A percentile compares a stretch with the other conserved stretches of the same genome.
These are phyloP conservation scores for Phylloporus sp. DNA, from an alignment of 768 basidiomycete genomes.

Conservation along the genomic window DNA sequence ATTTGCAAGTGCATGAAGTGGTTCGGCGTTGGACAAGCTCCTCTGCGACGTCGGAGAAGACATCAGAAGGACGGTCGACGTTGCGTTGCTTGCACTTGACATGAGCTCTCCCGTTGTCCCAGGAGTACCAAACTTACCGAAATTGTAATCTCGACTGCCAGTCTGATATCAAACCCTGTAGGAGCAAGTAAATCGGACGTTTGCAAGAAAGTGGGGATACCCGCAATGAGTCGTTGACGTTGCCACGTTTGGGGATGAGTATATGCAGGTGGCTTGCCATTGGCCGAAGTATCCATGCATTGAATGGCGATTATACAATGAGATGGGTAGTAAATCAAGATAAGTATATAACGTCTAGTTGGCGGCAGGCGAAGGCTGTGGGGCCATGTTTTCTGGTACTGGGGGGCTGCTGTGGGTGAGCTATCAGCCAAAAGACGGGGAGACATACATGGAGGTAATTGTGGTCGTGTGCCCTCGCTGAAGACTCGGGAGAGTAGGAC, in stretches of 20 bases:
- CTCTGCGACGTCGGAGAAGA: conserved; percentile 11
- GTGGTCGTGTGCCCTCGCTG: conserved; percentile 75
- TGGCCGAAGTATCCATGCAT: conserved; percentile 27
- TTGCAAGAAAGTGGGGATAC: neutral
- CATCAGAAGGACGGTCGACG: conserved; percentile 12
- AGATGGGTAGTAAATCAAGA: conserved; percentile 29
- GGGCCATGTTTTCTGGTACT: conserved; percentile 56
- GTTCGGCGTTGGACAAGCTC: conserved; percentile 6
- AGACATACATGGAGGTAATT: conserved; percentile 69
- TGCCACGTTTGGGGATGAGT: neutral
- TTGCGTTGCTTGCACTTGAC: conserved; percentile 14
- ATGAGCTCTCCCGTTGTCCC: no score
- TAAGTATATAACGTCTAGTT: conserved; percentile 45
- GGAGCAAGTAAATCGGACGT: neutral
- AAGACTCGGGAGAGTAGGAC: conserved; percentile 87
- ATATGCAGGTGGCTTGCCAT: conserved; percentile 25
- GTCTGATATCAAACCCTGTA: conserved; percentile 12
- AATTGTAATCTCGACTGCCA: conserved; percentile 11
- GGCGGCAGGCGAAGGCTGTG: conserved; percentile 42
- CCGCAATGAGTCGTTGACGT: neutral
- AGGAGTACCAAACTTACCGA: conserved; percentile 1
- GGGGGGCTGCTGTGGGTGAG: conserved; percentile 5
- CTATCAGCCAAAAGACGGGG: neutral
- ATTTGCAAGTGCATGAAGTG: neutral
- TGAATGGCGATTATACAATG: conserved; percentile 36